Percentiles rank a stretch among this genome's conserved stretches.
Evolutionary conservation across 148 eudicot species (phyloP).

Genomic region (Spergularia marina): DNA sequence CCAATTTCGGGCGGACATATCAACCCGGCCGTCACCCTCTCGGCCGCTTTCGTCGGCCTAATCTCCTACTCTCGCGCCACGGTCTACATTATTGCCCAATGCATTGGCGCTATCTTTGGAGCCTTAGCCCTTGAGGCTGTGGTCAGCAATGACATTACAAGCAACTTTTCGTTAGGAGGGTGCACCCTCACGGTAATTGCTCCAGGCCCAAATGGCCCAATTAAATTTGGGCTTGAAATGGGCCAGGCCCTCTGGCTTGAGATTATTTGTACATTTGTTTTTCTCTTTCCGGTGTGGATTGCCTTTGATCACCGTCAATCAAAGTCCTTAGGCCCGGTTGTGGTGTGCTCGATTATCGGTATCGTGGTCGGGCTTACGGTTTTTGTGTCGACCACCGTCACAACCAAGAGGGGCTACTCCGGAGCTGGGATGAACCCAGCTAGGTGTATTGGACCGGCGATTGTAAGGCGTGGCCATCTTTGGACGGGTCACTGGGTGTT

Average conservation of each 20-base stretch:
- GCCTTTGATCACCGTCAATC: constrained; percentile 23
- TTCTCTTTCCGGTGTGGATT: constrained; percentile 29
- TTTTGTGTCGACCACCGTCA: constrained; percentile 28
- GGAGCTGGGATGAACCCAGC: constrained; percentile 35
- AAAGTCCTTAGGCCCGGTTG: constrained; percentile 25
- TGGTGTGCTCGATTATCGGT: constrained; percentile 28
- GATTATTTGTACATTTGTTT: constrained; percentile 27
- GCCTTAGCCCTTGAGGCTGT: constrained; percentile 29
- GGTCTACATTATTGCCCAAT: constrained; percentile 33
- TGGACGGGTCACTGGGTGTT: constrained; percentile 33
- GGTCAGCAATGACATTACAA: constrained; percentile 17
- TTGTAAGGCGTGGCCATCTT: constrained; percentile 33
- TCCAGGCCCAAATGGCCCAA: constrained; percentile 27
- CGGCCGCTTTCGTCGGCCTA: constrained; percentile 31
- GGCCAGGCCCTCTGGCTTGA: constrained; percentile 32
- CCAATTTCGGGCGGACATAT: constrained; percentile 31
- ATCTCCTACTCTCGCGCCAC: constrained; percentile 28
- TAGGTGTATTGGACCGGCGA: constrained; percentile 33
- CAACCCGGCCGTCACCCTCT: constrained; percentile 27
- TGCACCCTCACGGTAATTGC: constrained; percentile 22
- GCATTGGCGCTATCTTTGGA: constrained; percentile 26
- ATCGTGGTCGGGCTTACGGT: constrained; percentile 28
- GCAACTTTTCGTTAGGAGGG: constrained; percentile 24
- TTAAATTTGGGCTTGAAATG: constrained; percentile 15
- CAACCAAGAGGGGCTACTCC: constrained; percentile 24